Percentiles rank a stretch among this genome's conserved stretches.
Conservation (phyloP, 2,329 filamentous ascomycete species). For the Didymella exigua region DNA sequence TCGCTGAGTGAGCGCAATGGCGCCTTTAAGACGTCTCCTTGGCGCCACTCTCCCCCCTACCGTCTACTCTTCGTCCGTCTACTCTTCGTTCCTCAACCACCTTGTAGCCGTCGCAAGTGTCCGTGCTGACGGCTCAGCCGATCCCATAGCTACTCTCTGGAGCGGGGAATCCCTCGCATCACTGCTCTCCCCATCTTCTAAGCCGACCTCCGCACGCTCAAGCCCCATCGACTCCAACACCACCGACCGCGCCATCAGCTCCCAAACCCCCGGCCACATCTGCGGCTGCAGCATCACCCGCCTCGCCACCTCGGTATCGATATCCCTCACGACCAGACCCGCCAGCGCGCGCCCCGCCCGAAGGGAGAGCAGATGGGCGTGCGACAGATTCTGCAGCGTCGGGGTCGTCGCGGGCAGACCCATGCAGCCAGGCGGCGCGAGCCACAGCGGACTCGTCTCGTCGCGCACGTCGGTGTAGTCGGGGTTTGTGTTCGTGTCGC, state of each 20-base stretch:
- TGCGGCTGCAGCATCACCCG: not conserved
- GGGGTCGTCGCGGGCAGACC: not conserved
- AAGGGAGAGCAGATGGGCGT: not conserved
- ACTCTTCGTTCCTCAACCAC: too few relatives aligned
- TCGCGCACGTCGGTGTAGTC: not conserved
- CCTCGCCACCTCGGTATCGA: not conserved
- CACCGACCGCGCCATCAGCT: not conserved
- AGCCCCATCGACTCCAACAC: not conserved
- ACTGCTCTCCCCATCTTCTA: too few relatives aligned
- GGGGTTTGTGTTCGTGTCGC: not conserved
- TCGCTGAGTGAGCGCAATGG: too few relatives aligned
- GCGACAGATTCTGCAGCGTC: not conserved
- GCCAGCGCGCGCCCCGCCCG: not conserved
- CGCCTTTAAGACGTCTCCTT: too few relatives aligned
- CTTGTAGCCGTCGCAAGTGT: too few relatives aligned
- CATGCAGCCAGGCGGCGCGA: not conserved
- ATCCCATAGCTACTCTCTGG: too few relatives aligned
- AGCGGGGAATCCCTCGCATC: too few relatives aligned
- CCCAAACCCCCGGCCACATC: not conserved
- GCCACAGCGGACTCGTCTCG: not conserved
- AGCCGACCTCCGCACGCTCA: not conserved
- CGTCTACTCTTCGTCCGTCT: too few relatives aligned
- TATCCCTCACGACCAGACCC: not conserved
- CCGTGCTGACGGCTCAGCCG: too few relatives aligned
- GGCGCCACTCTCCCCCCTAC: too few relatives aligned